Percentiles rank a stretch among this genome's conserved stretches.
Evolutionary conservation across 805 yeast species (phyloP).

Genomic region (Torulaspora franciscae): DNA sequence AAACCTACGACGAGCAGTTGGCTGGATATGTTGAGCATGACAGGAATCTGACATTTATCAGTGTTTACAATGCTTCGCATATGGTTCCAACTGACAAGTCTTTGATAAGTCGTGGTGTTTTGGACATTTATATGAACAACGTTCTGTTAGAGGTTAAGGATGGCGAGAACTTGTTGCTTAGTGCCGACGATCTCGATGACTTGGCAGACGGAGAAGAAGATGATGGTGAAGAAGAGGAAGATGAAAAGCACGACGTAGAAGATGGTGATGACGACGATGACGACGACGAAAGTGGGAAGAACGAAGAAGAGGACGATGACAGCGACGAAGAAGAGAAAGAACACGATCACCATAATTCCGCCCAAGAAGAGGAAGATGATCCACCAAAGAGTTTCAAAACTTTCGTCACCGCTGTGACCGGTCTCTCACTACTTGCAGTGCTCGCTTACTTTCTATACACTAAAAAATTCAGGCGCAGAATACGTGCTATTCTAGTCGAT

Average conservation of each 20-base stretch:
- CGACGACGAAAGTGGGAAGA: slow-evolving; percentile 10
- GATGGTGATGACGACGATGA: slow-evolving; percentile 13
- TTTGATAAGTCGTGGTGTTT: slow-evolving; percentile 59
- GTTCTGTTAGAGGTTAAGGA: slow-evolving; percentile 51
- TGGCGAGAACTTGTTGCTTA: slow-evolving; percentile 44
- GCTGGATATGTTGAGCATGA: slow-evolving; percentile 50
- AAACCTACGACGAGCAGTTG: slow-evolving; percentile 33
- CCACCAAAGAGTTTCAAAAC: slow-evolving; percentile 6
- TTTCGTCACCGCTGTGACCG: slow-evolving; percentile 8
- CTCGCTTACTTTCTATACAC: slow-evolving; percentile 13
- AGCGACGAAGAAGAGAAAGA: slow-evolving; percentile 45
- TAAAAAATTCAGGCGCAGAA: slow-evolving; percentile 14
- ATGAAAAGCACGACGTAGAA: slow-evolving; percentile 11
- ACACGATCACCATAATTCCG: slow-evolving; percentile 36
- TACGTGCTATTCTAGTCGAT: slow-evolving; percentile 21
- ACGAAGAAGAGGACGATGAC: slow-evolving; percentile 45
- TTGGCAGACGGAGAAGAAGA: slow-evolving; percentile 44
- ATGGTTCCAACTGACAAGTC: slow-evolving; percentile 91
- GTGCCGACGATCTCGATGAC: slow-evolving; percentile 40
- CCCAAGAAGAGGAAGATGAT: slow-evolving; percentile 4
- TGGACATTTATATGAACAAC: slow-evolving; percentile 49
- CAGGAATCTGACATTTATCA: slow-evolving; percentile 70
- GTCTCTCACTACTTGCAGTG: slow-evolving; percentile 10
- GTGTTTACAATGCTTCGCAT: slow-evolving; percentile 74
- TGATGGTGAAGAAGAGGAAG: slow-evolving; percentile 43